A percentile compares a stretch with the other conserved stretches of the same genome.
Conservation (phyloP, 805 yeast species). For the Isabelozyma heimii region DNA sequence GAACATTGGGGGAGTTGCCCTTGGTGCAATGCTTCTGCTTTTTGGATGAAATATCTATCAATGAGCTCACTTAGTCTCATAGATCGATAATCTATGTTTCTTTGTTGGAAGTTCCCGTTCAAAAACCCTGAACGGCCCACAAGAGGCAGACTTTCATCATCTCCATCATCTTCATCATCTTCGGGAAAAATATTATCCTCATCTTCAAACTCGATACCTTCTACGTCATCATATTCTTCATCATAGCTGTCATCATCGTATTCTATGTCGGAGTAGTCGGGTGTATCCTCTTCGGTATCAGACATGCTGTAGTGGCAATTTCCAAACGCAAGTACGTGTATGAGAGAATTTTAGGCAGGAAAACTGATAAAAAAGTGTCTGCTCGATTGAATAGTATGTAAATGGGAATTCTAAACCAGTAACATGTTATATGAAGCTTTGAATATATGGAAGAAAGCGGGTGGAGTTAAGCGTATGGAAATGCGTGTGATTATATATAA, state of each 20-base stretch:
- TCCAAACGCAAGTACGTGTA: neutral
- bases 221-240: constrained; percentile 1
- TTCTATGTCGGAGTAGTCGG: constrained; percentile 10
- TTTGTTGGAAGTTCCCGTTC: neutral
- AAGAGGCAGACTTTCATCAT: neutral
- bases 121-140: constrained; percentile 1
- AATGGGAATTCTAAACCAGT: neutral
- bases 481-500: neutral
- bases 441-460: neutral
- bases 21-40: constrained; percentile 17
- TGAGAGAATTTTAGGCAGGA: neutral
- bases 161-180: constrained; percentile 4
- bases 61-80: constrained; percentile 27
- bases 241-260: constrained; percentile 23
- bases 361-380: neutral
- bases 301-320: neutral
- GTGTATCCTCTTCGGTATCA: constrained; percentile 4
- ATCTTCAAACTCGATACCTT: constrained; percentile 1
- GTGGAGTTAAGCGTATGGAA: neutral
- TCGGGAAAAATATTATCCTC: constrained; percentile 6
- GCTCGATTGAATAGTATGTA: neutral
- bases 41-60: constrained; percentile 18
- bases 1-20: constrained; percentile 25
- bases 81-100: constrained; percentile 17
- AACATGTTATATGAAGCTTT: neutral